Conservation (phyloP, 202 grass and related monocot species). For the Digitaria exilis region DNA sequence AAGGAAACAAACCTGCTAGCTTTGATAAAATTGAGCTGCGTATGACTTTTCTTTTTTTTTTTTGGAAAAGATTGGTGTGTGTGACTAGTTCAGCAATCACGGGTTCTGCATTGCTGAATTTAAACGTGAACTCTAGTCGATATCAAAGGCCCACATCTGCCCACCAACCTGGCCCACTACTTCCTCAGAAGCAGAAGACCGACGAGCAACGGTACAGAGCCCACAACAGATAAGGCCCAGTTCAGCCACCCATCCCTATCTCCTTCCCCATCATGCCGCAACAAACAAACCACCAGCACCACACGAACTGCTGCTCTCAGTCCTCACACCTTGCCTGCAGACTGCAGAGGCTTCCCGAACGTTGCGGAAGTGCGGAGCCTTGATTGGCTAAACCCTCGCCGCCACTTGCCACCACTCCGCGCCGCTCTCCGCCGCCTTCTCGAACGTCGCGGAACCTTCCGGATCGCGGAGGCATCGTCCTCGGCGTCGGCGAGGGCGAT, state of each 20-base stretch:
- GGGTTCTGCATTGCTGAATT: background rate
- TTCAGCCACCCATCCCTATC: background rate
- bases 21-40: too few species aligned
- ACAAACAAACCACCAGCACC: conserved; percentile 45
- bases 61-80: too few species aligned
- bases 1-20: too few species aligned
- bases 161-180: background rate
- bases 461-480: background rate
- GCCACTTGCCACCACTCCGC: conserved; percentile 2
- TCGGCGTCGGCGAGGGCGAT: conserved; percentile 20
- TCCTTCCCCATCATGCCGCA: conserved; percentile 6
- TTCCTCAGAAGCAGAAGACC: too few species aligned
- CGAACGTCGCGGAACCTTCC: background rate
- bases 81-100: too few species aligned
- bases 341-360: background rate
- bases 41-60: too few species aligned
- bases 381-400: conserved; percentile 2
- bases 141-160: background rate
- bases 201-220: background rate
- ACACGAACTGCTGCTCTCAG: conserved; percentile 17
- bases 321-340: background rate
- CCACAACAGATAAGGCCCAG: background rate
- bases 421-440: background rate
- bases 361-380: too few species aligned
- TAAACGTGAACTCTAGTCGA: background rate